phyloP scores from a whole-genome alignment of 208 protist species.

The Blastocrithidia nonstop region DNA sequence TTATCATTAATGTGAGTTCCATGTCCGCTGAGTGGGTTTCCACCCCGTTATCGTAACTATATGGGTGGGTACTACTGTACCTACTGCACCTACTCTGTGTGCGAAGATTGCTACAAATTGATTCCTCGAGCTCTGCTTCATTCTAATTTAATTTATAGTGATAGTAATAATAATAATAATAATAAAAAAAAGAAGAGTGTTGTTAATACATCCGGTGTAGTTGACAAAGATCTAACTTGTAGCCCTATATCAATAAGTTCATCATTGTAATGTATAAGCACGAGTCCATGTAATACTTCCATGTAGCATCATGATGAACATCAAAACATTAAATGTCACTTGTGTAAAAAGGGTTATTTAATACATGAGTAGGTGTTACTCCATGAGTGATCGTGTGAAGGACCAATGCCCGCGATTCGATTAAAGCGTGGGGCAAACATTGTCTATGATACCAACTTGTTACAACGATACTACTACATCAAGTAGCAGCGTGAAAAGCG shows the following conservation, averaged over 20 bases:
- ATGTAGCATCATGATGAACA: no score
- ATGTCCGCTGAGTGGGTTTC: no score
- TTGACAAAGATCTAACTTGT: no score
- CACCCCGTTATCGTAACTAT: constrained; percentile 48
- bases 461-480: constrained; percentile 63
- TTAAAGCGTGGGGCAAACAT: constrained; percentile 9
- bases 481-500: constrained; percentile 28
- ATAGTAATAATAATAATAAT: neutral
- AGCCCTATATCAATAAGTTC: no score
- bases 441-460: constrained; percentile 28
- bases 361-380: constrained; percentile 23
- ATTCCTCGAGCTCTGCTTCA: constrained; percentile 12
- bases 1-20: no score
- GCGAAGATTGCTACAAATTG: constrained; percentile 21
- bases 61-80: constrained; percentile 48
- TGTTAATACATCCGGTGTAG: no score
- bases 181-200: neutral
- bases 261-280: no score
- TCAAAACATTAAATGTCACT: no score
- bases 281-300: no score
- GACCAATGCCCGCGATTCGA: constrained; percentile 16
- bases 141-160: neutral
- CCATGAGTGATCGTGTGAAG: constrained; percentile 69
- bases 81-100: constrained; percentile 75
- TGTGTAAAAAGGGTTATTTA: constrained; percentile 39